These are phyloP conservation scores for Cyclotella cryptica DNA, from an alignment of 108 stramenopile species.

Conservation along the genomic window DNA sequence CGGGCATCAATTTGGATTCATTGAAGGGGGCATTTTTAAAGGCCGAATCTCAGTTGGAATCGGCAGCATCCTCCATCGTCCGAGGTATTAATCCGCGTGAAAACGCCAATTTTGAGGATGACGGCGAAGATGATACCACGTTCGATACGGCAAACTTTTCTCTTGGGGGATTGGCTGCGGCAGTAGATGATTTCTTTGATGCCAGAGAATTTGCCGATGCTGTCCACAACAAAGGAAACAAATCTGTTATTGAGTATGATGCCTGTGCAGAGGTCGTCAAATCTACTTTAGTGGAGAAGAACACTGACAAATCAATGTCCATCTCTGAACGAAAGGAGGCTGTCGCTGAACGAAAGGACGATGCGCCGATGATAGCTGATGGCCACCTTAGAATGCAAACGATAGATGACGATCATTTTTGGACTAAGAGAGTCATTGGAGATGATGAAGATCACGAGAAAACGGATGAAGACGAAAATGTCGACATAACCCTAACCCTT, in stretches of 20 bases:
- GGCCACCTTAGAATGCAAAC: too few relatives aligned
- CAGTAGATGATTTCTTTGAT: conserved; percentile 10
- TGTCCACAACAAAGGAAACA: background rate
- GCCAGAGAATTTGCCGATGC: background rate
- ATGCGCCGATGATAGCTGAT: background rate
- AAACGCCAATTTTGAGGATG: background rate
- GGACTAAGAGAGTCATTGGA: too few relatives aligned
- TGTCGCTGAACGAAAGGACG: background rate
- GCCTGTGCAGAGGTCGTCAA: too few relatives aligned
- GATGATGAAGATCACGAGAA: too few relatives aligned
- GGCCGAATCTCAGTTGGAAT: conserved; percentile 24
- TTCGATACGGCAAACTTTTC: conserved; percentile 32
- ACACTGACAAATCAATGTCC: background rate
- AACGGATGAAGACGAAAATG: background rate
- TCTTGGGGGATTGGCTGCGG: conserved; percentile 1
- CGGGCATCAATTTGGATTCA: conserved; percentile 9
- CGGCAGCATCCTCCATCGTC: conserved; percentile 9
- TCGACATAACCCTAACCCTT: background rate
- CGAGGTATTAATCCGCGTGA: background rate
- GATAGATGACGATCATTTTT: too few relatives aligned
- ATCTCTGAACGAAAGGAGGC: too few relatives aligned
- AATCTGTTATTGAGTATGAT: too few relatives aligned
- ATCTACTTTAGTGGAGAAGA: background rate
- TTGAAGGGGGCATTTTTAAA: conserved; percentile 18
- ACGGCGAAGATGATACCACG: conserved; percentile 1